Evolutionary conservation across 441 rosid species (phyloP).

Genomic region (Cnidoscolus chayamansa): DNA sequence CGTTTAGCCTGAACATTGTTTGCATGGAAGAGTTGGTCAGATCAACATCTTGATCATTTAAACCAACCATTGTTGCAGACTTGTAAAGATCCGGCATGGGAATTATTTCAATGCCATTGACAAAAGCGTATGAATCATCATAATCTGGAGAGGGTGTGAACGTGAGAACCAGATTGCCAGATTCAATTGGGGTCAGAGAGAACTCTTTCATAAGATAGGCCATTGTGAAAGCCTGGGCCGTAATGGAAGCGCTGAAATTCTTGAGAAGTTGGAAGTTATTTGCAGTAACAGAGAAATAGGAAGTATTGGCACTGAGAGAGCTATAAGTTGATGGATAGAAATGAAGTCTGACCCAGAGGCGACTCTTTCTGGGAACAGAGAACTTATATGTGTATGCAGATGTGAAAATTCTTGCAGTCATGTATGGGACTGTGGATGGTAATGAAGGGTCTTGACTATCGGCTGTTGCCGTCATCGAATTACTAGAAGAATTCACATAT

Average conservation of each 20-base stretch:
- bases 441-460: slow-evolving; percentile 65
- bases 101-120: slow-evolving; percentile 68
- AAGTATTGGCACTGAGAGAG: slow-evolving; percentile 37
- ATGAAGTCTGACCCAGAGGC: slow-evolving; percentile 63
- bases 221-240: slow-evolving; percentile 66
- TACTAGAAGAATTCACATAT: slow-evolving; percentile 36
- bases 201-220: slow-evolving; percentile 66
- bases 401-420: slow-evolving; percentile 68
- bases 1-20: slow-evolving; percentile 55
- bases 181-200: slow-evolving; percentile 36
- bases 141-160: slow-evolving; percentile 46
- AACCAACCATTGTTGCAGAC: slow-evolving; percentile 42
- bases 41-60: slow-evolving; percentile 35
- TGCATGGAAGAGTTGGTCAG: slow-evolving; percentile 33
- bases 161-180: slow-evolving; percentile 44
- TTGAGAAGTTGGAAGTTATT: slow-evolving; percentile 56
- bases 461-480: slow-evolving; percentile 42
- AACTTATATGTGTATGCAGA: slow-evolving; percentile 47
- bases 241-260: slow-evolving; percentile 65
- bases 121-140: slow-evolving; percentile 49
- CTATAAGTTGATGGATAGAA: slow-evolving; percentile 63
- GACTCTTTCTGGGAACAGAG: slow-evolving; percentile 38
- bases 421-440: slow-evolving; percentile 66
- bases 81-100: slow-evolving; percentile 51
- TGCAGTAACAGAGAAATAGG: slow-evolving; percentile 51